These are phyloP conservation scores for Myxozyma neotropica DNA, from an alignment of 805 yeast species.

Conservation along the genomic window DNA sequence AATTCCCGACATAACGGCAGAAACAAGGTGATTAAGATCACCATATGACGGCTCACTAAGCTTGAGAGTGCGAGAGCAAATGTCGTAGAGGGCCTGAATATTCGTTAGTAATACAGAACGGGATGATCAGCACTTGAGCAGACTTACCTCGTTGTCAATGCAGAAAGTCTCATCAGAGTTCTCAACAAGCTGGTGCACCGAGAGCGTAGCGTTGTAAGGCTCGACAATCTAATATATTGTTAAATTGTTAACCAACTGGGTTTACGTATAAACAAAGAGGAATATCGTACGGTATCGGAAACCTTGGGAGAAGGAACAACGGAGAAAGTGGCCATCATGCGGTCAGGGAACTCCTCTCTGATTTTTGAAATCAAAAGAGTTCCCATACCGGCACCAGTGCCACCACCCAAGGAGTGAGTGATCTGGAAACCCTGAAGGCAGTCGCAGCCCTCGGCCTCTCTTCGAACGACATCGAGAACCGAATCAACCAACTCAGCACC, in stretches of 20 bases:
- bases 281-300: slow-evolving; percentile 66
- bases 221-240: slow-evolving; percentile 63
- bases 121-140: background rate
- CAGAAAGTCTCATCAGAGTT: slow-evolving; percentile 92
- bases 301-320: slow-evolving; percentile 92
- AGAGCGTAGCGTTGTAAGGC: slow-evolving; percentile 91
- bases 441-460: slow-evolving; percentile 94
- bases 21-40: slow-evolving; percentile 81
- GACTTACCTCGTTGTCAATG: slow-evolving; percentile 75
- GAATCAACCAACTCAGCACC: slow-evolving; percentile 95
- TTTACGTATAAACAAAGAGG: background rate
- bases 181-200: slow-evolving; percentile 90
- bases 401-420: slow-evolving; percentile 82
- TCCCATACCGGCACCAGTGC: slow-evolving; percentile 98
- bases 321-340: slow-evolving; percentile 97
- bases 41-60: slow-evolving; percentile 75
- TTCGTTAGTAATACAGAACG: background rate
- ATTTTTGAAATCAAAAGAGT: slow-evolving; percentile 82
- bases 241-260: background rate
- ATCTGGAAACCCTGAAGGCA: slow-evolving; percentile 95
- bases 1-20: slow-evolving; percentile 93
- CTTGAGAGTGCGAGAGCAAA: slow-evolving; percentile 83
- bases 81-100: slow-evolving; percentile 73
- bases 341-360: slow-evolving; percentile 91
- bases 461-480: slow-evolving; percentile 85